Percentiles rank a stretch among this genome's conserved stretches.
Evolutionary conservation across 139 green algal genomes (phyloP).

Genomic region (Tetradesmus lagerheimii): DNA sequence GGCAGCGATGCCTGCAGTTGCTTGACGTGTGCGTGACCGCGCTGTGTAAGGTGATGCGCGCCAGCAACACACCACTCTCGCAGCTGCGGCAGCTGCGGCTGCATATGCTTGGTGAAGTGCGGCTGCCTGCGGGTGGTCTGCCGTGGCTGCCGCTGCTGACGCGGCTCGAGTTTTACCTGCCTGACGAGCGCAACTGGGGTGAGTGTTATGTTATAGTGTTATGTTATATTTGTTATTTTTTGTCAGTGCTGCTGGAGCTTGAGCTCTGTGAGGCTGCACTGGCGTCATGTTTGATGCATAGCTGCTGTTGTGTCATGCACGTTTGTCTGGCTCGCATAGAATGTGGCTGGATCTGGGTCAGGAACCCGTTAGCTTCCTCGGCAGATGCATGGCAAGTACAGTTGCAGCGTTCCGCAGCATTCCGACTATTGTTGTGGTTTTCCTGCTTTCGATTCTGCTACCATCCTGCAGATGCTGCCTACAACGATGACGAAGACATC

Average conservation of each 20-base stretch:
- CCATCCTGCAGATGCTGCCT: conserved; percentile 20
- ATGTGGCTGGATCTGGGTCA: too few relatives aligned
- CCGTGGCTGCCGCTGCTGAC: conserved; percentile 23
- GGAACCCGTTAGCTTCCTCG: too few relatives aligned
- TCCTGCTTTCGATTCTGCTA: background rate
- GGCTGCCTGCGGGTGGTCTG: conserved; percentile 11
- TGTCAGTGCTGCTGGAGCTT: too few relatives aligned
- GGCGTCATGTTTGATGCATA: too few relatives aligned
- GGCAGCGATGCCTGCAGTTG: background rate
- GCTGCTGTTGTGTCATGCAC: too few relatives aligned
- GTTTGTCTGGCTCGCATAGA: too few relatives aligned
- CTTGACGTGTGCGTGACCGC: conserved; percentile 30
- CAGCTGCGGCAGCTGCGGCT: background rate
- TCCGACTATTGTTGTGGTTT: too few relatives aligned
- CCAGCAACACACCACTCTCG: background rate
- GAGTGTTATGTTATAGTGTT: background rate
- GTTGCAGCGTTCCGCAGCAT: too few relatives aligned
- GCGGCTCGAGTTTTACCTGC: conserved; percentile 33
- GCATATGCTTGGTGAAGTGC: conserved; percentile 36
- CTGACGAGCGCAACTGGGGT: conserved; percentile 45
- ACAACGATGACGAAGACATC: conserved; percentile 43
- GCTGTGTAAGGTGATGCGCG: conserved; percentile 9
- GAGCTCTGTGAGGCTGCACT: too few relatives aligned
- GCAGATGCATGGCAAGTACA: too few relatives aligned
- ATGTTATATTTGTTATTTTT: too few relatives aligned